Conservation (phyloP, 2,329 filamentous ascomycete species). For the Aureobasidium sp. region DNA sequence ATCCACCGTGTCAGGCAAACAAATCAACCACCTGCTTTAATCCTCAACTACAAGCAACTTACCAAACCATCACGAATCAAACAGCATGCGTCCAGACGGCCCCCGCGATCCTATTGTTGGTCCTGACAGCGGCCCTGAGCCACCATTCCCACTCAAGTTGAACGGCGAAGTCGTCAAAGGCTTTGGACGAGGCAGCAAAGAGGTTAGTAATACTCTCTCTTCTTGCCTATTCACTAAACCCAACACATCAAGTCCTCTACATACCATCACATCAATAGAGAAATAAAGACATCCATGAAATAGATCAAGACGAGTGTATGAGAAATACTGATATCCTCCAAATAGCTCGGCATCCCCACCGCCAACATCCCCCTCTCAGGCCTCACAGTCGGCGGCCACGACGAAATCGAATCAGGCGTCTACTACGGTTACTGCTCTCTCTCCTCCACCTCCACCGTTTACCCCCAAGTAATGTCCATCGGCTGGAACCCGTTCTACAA, state of each 20-base stretch:
- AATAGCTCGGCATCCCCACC: conserved; percentile 84
- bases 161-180: conserved; percentile 84
- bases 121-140: conserved; percentile 59
- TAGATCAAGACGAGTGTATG: too few relatives aligned
- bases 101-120: conserved; percentile 65
- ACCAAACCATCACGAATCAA: not conserved
- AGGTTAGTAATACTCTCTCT: conserved; percentile 42
- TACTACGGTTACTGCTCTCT: conserved; percentile 91
- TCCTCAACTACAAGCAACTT: not conserved
- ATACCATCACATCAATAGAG: too few relatives aligned
- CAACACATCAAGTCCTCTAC: too few relatives aligned
- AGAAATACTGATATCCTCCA: too few relatives aligned
- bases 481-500: conserved; percentile 98
- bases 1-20: not conserved
- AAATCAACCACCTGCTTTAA: not conserved
- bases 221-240: too few relatives aligned
- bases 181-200: conserved; percentile 88
- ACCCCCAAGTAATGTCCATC: conserved; percentile 87
- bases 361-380: conserved; percentile 69
- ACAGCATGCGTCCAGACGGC: conserved; percentile 31
- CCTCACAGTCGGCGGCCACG: conserved; percentile 60
- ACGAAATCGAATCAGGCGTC: conserved; percentile 63
- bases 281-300: too few relatives aligned
- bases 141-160: conserved; percentile 76
- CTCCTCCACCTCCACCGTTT: conserved; percentile 38